Evolutionary conservation across 352 stramenopile genomes (phyloP), one percentile per base, ranked within the genome.

Genomic region (Phytopythium cucurbitacearum): DNA sequence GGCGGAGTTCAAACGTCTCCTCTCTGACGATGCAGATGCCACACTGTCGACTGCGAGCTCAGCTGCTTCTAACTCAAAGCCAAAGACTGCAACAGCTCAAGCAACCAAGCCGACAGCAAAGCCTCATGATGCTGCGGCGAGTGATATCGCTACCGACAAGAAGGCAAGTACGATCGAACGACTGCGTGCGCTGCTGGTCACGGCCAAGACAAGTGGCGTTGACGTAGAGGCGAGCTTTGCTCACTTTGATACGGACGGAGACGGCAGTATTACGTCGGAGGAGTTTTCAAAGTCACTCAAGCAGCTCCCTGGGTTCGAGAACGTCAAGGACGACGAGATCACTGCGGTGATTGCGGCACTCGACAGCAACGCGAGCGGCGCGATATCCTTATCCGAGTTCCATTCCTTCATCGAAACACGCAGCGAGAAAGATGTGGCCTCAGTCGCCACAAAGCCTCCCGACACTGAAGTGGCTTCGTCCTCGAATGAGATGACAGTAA

Each of bases 331-430:
- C 7, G 60, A 65, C 28, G 76, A 86, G 4, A 66, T 76, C 0
- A 36, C 53, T 1, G 38, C 44, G 7, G 57, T 87, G 32, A 72
- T 87, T 10, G 57, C 64, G 33, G 51, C 64, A 1, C 54, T 94
- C 10, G 80, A 93, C 34, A 70, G 69, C 11, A 74, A 90, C 56
- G 53, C 33, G 28, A 82, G 69, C 21, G 76, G 75, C 9, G 70
- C 44, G 15, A 76, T 94, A 16, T 82, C 74, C 3, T 51, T 85
- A 37, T 50, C 69, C n/a, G 77, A 91, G 38, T 89, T 91, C 48
- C 38, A 65, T 6, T 45, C 60, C 0, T 73, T 87, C 36, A 53
- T 40, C 37, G 32, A 40, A 33, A 35, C 5, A 10, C 13, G 35
- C 12, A n/a, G n/a, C 7, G 21, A n/a, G 21, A 10, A 45, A 28